A percentile compares a stretch with the other conserved stretches of the same genome.
These are phyloP conservation scores for Sarocladium brachiariae DNA, from an alignment of 2,329 filamentous ascomycete genomes.

Conservation along the genomic window DNA sequence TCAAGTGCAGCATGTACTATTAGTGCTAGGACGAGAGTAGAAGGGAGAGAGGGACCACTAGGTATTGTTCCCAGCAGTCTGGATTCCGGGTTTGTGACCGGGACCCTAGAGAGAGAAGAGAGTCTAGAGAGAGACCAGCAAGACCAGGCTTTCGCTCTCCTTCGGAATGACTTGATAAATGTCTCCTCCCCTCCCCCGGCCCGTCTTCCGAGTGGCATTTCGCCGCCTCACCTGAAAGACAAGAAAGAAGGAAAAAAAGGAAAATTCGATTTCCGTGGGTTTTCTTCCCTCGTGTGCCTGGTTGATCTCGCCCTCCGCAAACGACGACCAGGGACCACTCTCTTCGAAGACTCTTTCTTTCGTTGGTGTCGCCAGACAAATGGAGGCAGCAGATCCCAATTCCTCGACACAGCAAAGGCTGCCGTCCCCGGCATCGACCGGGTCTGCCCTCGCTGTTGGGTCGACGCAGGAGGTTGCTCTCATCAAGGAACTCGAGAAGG, in stretches of 20 bases:
- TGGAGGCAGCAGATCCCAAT: background rate
- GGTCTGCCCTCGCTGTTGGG: slow-evolving; percentile 25
- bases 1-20: background rate
- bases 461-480: slow-evolving; percentile 22
- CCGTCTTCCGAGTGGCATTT: slow-evolving; percentile 3
- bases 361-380: background rate
- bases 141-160: background rate
- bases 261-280: no score
- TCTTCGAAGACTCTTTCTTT: no score
- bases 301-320: no score
- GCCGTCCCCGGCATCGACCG: slow-evolving; percentile 21
- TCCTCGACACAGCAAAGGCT: background rate
- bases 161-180: background rate
- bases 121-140: no score
- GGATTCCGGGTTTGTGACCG: background rate
- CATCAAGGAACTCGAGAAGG: slow-evolving; percentile 27
- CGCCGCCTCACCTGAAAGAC: background rate
- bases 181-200: background rate
- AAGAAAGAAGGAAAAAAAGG: background rate
- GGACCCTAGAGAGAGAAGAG: no score
- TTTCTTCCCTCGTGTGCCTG: background rate
- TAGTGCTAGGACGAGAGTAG: background rate
- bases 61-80: slow-evolving; percentile 6
- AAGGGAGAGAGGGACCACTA: background rate
- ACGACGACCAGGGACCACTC: no score